Evolutionary conservation across 2,329 filamentous ascomycete genomes (phyloP).

Genomic region (Cyclaneusma minus): DNA sequence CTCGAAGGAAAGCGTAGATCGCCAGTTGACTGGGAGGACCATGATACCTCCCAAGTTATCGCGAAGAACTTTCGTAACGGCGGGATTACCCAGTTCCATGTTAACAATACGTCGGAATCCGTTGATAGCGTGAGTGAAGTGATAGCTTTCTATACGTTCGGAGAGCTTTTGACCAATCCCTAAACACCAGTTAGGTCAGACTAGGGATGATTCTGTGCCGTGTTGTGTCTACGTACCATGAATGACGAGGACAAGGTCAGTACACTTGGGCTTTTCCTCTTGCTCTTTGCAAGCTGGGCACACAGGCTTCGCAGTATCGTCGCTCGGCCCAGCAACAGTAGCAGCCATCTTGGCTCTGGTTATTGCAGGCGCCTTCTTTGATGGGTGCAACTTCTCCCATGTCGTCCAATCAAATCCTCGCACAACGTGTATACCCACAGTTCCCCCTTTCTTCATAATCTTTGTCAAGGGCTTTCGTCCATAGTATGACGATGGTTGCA

Average conservation of each 20-base stretch:
- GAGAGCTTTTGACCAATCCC: constrained; percentile 93
- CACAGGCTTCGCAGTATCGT: constrained; percentile 7
- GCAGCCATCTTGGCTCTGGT: constrained; percentile 16
- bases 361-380: constrained; percentile 14
- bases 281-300: constrained; percentile 49
- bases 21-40: constrained; percentile 91
- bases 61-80: constrained; percentile 61
- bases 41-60: constrained; percentile 77
- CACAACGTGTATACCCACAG: constrained; percentile 75
- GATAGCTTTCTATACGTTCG: constrained; percentile 86
- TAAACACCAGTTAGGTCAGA: no score
- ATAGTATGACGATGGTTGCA: constrained; percentile 75
- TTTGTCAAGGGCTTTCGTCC: constrained; percentile 67
- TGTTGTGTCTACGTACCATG: constrained; percentile 54
- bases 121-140: constrained; percentile 95
- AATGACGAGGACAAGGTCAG: constrained; percentile 77
- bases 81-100: constrained; percentile 59
- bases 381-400: constrained; percentile 57
- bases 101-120: constrained; percentile 77
- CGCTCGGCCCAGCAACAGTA: constrained; percentile 7
- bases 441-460: constrained; percentile 60
- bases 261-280: constrained; percentile 52
- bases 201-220: background rate
- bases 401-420: constrained; percentile 67
- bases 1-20: constrained; percentile 74